Percentiles rank a stretch among this genome's conserved stretches.
Evolutionary conservation across 495 filamentous ascomycete species (phyloP).

Genomic region (Neurospora sp.): DNA sequence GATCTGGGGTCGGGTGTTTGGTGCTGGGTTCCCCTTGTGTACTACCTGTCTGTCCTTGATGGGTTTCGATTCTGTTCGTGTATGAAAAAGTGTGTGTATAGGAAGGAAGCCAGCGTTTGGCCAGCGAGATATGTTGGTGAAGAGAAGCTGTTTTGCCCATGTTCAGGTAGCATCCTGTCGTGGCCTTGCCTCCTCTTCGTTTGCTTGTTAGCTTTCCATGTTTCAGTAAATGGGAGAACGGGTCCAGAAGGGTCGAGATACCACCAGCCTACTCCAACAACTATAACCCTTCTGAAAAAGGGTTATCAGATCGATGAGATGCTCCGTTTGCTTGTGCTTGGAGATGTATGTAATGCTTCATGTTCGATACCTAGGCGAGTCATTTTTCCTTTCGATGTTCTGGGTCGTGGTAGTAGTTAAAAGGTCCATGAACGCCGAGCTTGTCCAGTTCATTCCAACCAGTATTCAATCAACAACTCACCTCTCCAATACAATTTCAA

Average conservation of each 20-base stretch:
- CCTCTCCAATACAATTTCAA: background rate
- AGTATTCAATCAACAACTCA: background rate
- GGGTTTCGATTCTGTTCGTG: background rate
- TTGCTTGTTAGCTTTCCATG: background rate
- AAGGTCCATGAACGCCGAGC: background rate
- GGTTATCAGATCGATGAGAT: background rate
- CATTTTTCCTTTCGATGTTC: background rate
- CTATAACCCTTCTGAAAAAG: background rate
- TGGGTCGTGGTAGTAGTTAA: background rate
- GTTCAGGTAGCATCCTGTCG: background rate
- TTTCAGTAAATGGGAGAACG: background rate
- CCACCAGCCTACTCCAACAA: background rate
- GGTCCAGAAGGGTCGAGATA: background rate
- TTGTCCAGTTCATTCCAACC: background rate
- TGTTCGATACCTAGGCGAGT: background rate
- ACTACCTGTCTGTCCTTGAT: background rate
- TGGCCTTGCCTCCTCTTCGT: background rate
- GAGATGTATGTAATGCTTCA: background rate
- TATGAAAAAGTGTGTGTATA: background rate
- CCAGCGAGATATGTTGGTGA: too few relatives aligned
- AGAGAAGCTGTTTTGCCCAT: background rate
- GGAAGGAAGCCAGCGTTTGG: too few relatives aligned
- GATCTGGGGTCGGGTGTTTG: background rate
- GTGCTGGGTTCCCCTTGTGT: background rate
- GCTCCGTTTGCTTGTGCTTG: background rate